phyloP scores from a whole-genome alignment of 225 moss, liverwort and hornwort species.

The Pleurozium schreberi region DNA sequence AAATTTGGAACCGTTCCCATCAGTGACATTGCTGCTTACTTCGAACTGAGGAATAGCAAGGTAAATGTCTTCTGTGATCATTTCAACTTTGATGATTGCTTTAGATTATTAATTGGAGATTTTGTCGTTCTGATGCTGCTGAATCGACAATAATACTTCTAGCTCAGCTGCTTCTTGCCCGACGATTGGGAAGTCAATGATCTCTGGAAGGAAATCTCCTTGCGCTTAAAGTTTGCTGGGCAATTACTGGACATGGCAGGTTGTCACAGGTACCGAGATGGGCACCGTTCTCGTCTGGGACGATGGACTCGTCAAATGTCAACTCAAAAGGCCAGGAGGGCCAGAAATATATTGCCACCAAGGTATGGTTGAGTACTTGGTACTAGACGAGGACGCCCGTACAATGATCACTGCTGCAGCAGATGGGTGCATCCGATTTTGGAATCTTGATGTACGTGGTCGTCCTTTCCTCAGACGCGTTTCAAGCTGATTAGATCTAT shows the following conservation, averaged over 20 bases:
- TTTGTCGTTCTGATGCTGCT: background rate
- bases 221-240: background rate
- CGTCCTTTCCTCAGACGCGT: background rate
- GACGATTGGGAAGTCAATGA: background rate
- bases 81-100: background rate
- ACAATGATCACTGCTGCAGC: conserved; percentile 80
- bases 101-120: background rate
- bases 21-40: conserved; percentile 85
- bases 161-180: background rate
- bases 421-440: conserved; percentile 88
- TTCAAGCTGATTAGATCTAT: background rate
- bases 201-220: background rate
- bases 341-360: conserved; percentile 59
- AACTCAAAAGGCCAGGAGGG: conserved; percentile 84
- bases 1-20: conserved; percentile 98
- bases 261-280: conserved; percentile 87
- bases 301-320: conserved; percentile 88
- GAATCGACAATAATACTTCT: background rate
- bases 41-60: conserved; percentile 84
- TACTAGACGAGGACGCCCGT: conserved; percentile 54
- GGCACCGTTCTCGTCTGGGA: conserved; percentile 94
- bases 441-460: conserved; percentile 82
- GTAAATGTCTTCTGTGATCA: conserved; percentile 18
- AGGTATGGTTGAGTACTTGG: conserved; percentile 77
- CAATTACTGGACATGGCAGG: conserved; percentile 19